Evolutionary conservation across 495 filamentous ascomycete species (phyloP), one percentile per base, ranked within the genome.

Genomic region (Aspergillus sparsus): DNA sequence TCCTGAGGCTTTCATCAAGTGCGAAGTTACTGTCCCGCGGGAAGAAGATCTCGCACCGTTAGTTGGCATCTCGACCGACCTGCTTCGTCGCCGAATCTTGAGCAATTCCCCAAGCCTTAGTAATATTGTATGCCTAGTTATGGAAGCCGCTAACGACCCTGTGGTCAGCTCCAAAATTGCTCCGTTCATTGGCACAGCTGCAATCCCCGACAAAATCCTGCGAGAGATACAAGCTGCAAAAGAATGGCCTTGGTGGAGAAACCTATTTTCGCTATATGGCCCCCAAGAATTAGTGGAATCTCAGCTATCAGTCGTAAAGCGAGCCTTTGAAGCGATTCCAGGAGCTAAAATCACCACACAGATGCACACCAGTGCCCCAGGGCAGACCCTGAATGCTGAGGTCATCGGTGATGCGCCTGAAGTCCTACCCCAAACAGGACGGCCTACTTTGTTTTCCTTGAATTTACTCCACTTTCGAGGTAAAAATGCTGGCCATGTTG

Each of bases 51-150:
- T 53, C 34, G 34, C 35, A 7, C 34, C 50, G 11, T 32, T 53
- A 4, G 34, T 36, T 9, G 50, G 50, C 13, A 53, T 35, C 0
- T 35, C 34, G 50, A 34, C 50, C 11, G 50, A 53, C 18, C 18
- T 53, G 2, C 27, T 53, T 33, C 50, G 50, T 15, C 50, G 50
- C 32, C 34, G 27, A 10, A 53, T 53, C 50, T 7, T 53, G n/a
- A 33, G 13, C 27, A 53, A 35, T 32, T 53, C 50, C 1, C 50
- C 57, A 42, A n/a, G 37, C 3, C 6, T 41, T 1, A 9, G 37
- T n/a, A 41, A 41, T 1, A 41, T 41, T 9, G 37, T 41, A n/a
- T 41, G 37, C n/a, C 37, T 41, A 7, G 37, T 41, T 9, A 41
- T 41, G 37, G 37, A 41, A 10, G 37, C 37, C 6, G 37, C 37